Percentiles rank a stretch among this genome's conserved stretches.
Evolutionary conservation across 2,329 filamentous ascomycete genomes (phyloP).

Genomic region (Penicillium sp.): DNA sequence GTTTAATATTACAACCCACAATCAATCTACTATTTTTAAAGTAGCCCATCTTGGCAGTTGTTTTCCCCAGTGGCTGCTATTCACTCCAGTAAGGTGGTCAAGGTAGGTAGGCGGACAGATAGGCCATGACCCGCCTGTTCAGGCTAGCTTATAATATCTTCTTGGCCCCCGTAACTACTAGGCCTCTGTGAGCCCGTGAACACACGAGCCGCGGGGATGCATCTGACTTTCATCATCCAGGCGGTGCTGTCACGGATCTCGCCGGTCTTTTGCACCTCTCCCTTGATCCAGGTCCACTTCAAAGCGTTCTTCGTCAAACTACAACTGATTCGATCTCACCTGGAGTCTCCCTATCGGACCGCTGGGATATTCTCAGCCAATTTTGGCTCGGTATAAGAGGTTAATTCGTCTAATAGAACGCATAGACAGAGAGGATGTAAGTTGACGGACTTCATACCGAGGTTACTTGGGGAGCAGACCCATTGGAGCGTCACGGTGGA

Average conservation of each 20-base stretch:
- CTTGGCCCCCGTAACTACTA: too few species aligned
- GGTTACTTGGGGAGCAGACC: conserved; percentile 60
- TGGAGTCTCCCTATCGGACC: conserved; percentile 24
- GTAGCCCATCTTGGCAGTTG: too few species aligned
- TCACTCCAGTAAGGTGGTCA: too few species aligned
- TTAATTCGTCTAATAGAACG: conserved; percentile 30
- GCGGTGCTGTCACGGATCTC: not conserved
- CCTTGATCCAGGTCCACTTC: not conserved
- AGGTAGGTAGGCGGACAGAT: too few species aligned
- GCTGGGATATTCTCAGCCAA: conserved; percentile 56
- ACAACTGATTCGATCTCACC: not conserved
- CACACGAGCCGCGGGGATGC: not conserved
- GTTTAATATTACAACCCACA: too few species aligned
- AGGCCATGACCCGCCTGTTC: too few species aligned
- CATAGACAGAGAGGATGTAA: conserved; percentile 1
- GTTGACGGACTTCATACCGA: conserved; percentile 38
- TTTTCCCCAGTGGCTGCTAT: too few species aligned
- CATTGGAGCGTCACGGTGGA: conserved; percentile 54
- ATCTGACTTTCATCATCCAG: not conserved
- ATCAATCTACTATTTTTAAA: too few species aligned
- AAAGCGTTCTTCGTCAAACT: conserved; percentile 1
- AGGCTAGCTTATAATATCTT: too few species aligned
- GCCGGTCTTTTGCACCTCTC: not conserved
- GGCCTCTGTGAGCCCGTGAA: too few species aligned
- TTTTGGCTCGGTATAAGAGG: conserved; percentile 60